Percentiles rank a stretch among this genome's conserved stretches.
Conservation (phyloP, 305 asterid species). For the Nicotiana rustica region DNA sequence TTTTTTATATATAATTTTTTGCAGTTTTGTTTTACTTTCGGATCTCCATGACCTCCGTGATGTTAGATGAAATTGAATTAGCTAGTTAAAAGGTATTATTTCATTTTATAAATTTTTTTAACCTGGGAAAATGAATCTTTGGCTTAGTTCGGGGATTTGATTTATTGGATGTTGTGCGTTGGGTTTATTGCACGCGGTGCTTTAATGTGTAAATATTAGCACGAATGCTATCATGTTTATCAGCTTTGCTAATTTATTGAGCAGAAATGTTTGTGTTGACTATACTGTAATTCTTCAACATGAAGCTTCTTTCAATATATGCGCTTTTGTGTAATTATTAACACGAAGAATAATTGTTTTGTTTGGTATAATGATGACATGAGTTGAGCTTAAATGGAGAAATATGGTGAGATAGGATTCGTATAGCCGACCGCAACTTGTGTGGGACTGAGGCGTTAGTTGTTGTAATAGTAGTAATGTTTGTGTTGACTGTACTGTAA, state of each 20-base stretch:
- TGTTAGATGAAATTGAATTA: constrained; percentile 9
- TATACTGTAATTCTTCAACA: neutral
- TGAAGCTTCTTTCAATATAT: no score
- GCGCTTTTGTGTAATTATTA: no score
- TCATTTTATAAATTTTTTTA: neutral
- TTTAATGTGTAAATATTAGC: constrained; percentile 1
- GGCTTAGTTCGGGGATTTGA: neutral
- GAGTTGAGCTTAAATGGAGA: no score
- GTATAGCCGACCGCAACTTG: constrained; percentile 17
- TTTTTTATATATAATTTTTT: neutral
- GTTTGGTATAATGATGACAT: no score
- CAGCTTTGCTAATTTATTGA: neutral
- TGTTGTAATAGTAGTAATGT: neutral
- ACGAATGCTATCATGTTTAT: neutral
- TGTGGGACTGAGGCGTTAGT: neutral
- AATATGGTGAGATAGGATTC: no score
- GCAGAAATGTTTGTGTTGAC: neutral
- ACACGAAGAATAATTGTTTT: no score
- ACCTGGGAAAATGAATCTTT: neutral
- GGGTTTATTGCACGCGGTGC: neutral
- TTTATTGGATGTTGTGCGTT: constrained; percentile 4
- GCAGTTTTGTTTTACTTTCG: constrained; percentile 48
- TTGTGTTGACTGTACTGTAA: constrained; percentile 24
- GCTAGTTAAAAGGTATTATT: neutral
- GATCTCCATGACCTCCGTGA: constrained; percentile 63